A percentile compares a stretch with the other conserved stretches of the same genome.
Evolutionary conservation across 2,329 filamentous ascomycete species (phyloP).

Genomic region (Trichoderma sp.): DNA sequence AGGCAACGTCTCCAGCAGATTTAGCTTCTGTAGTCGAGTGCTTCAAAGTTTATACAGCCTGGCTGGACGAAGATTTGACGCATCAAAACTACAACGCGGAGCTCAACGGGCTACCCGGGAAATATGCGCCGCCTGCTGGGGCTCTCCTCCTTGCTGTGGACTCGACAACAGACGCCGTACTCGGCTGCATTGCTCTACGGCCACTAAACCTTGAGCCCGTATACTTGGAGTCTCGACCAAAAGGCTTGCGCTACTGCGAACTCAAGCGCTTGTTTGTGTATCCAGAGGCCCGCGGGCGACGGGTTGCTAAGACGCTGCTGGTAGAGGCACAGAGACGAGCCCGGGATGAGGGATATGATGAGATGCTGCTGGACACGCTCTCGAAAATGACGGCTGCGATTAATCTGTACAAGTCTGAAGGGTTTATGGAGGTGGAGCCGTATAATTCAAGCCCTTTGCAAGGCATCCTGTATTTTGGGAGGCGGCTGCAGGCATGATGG

Average conservation of each 20-base stretch:
- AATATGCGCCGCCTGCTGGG: slow-evolving; percentile 33
- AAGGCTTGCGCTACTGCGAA: slow-evolving; percentile 29
- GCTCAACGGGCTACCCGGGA: slow-evolving; percentile 31
- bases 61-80: slow-evolving; percentile 33
- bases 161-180: slow-evolving; percentile 23
- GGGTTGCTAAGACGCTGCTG: slow-evolving; percentile 30
- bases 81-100: slow-evolving; percentile 35
- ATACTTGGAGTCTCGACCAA: slow-evolving; percentile 12
- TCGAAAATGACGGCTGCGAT: slow-evolving; percentile 32
- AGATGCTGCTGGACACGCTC: slow-evolving; percentile 33
- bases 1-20: slow-evolving; percentile 29
- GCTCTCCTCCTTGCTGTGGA: slow-evolving; percentile 33
- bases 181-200: slow-evolving; percentile 34
- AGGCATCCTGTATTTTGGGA: slow-evolving; percentile 30
- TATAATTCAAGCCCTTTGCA: slow-evolving; percentile 32
- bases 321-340: slow-evolving; percentile 28
- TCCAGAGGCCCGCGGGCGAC: slow-evolving; percentile 32
- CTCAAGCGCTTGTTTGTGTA: slow-evolving; percentile 36
- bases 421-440: slow-evolving; percentile 28
- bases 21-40: slow-evolving; percentile 29
- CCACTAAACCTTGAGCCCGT: slow-evolving; percentile 27
- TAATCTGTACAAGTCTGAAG: slow-evolving; percentile 32
- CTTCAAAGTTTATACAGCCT: slow-evolving; percentile 33
- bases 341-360: slow-evolving; percentile 28
- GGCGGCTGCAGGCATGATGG: background rate